Base-by-base conservation (phyloP, 208 protist species). In the Leishmania braziliensis region DNA sequence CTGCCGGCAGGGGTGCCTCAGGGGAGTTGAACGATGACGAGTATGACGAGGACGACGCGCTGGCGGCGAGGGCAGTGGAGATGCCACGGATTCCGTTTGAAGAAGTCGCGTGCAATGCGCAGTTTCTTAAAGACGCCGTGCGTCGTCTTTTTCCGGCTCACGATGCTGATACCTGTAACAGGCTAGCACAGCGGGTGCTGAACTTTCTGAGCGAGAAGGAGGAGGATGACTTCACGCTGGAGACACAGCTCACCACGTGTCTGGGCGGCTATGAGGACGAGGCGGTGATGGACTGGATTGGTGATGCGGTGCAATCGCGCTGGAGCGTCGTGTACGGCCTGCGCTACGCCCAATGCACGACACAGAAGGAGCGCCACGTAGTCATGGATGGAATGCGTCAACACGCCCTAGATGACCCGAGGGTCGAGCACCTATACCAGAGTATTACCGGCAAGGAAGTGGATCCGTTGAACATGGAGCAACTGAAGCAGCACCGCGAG, bases 231-330 rank as follows among this genome's bases (percentile, higher is more conserved):
- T 82, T 93, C 53, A 93, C 89, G 26, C 81, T 98, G 1, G 95
- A 96, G 80, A 98, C 95, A 18, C 95, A 97, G 88, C 89, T 98
- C 29, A 97, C 91, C 1, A 93, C 92, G 26, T 95, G 91, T 81
- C 88, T 98, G 18, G 92, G 92, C 48, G 91, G 89, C 58, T 96
- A 97, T 79, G 93, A 96, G 80, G 92, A 95, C 68, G 92, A 95
- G 84, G 87, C 69, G 51, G 90, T 95, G 39, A 91, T 89, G 86
- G 87, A 91, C 56, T 98, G 95, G 93, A 95, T 98, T 53, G 89
- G 82, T 63, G 89, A 88, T 20, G 91, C 92, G 58, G 85, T 86
- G 77, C 85, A 78, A 5, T 93, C 92, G 54, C 92, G 95, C 29
- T 98, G 95, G 95, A 76, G 76, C 33, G 89, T 96, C 80, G 92